Conservation (phyloP, 768 basidiomycete genomes). For the Agaricus blazei region DNA sequence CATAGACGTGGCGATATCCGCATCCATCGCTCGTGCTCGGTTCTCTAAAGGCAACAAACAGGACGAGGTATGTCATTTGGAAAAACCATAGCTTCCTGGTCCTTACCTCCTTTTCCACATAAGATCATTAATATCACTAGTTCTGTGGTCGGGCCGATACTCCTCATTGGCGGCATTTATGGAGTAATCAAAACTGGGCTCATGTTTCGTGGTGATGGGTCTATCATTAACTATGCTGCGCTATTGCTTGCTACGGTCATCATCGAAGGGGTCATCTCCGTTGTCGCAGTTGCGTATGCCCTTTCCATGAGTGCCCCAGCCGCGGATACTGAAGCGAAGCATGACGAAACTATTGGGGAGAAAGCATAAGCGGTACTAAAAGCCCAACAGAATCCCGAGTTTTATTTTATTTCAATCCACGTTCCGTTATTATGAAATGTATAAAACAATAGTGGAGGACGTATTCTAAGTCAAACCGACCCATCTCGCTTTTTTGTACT, state of each 20-base stretch:
- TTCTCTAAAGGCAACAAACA: neutral
- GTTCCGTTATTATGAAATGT: no score
- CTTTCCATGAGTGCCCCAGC: neutral
- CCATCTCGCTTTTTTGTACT: no score
- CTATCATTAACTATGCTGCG: neutral
- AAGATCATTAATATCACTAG: neutral
- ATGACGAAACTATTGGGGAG: neutral
- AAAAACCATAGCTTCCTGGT: no score
- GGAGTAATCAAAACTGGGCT: neutral
- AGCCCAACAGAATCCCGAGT: no score
- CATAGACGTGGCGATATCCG: neutral
- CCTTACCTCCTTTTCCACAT: neutral
- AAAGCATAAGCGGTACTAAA: no score
- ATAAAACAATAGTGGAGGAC: no score
- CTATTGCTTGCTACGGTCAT: neutral
- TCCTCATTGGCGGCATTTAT: neutral
- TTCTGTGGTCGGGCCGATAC: neutral
- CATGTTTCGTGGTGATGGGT: no score
- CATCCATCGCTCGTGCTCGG: neutral
- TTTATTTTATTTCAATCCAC: no score
- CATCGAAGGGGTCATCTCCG: neutral
- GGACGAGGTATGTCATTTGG: neutral
- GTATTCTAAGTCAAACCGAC: no score
- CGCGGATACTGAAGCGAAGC: neutral
- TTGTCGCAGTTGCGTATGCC: neutral